Percentiles rank a stretch among this genome's conserved stretches.
Evolutionary conservation across 2,329 filamentous ascomycete genomes (phyloP).

Genomic region (Chrysoporthe cubensis): DNA sequence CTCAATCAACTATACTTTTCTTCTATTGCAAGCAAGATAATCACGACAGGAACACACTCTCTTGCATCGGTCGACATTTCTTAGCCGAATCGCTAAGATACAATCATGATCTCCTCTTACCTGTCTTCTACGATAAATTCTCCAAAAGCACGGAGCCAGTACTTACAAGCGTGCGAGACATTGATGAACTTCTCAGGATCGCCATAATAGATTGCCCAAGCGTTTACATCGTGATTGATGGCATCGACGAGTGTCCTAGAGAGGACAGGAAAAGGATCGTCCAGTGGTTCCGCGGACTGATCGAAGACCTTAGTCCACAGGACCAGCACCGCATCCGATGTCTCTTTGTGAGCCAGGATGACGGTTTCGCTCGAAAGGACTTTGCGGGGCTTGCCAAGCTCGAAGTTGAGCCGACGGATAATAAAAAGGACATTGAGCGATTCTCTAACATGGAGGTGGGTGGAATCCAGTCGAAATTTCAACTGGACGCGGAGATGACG

Average conservation of each 20-base stretch:
- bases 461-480: conserved; percentile 3
- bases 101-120: conserved; percentile 34
- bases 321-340: conserved; percentile 32
- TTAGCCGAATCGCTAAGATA: conserved; percentile 41
- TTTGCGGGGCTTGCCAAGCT: conserved; percentile 34
- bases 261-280: conserved; percentile 39
- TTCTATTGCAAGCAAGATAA: conserved; percentile 46
- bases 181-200: conserved; percentile 38
- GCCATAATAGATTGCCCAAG: conserved; percentile 34
- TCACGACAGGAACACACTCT: conserved; percentile 37
- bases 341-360: conserved; percentile 44
- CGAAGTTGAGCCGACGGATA: conserved; percentile 28
- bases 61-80: conserved; percentile 38
- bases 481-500: background rate
- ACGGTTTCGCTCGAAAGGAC: conserved; percentile 36
- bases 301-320: conserved; percentile 7
- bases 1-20: conserved; percentile 34
- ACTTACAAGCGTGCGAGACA: conserved; percentile 33
- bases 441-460: background rate
- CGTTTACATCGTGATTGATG: conserved; percentile 45
- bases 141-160: conserved; percentile 36
- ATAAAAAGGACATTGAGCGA: conserved; percentile 3
- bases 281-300: conserved; percentile 34
- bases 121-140: conserved; percentile 40
- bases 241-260: conserved; percentile 45